These are phyloP conservation scores for Daldinia sp. DNA, from an alignment of 2,329 filamentous ascomycete genomes.

Conservation along the genomic window DNA sequence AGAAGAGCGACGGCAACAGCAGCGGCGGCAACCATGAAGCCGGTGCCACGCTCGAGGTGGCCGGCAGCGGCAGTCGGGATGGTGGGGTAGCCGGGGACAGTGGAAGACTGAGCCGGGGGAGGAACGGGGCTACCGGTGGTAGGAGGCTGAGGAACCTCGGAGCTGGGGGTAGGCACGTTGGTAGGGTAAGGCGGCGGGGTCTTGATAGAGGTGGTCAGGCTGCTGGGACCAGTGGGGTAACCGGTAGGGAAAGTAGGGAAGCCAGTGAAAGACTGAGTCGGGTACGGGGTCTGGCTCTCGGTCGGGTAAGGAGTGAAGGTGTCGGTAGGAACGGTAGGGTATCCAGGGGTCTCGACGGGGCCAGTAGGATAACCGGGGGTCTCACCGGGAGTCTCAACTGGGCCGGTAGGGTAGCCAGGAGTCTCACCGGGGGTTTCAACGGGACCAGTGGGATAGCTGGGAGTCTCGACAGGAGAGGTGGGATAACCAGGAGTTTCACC, in stretches of 20 bases:
- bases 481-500: not conserved
- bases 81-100: conserved; percentile 25
- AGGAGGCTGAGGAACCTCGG: conserved; percentile 8
- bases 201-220: conserved; percentile 25
- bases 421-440: not conserved
- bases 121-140: conserved; percentile 26
- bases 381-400: not conserved
- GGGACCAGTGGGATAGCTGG: conserved; percentile 14
- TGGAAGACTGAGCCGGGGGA: conserved; percentile 19
- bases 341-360: not conserved
- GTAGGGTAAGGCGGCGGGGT: conserved; percentile 11
- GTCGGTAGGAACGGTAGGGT: not conserved
- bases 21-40: conserved; percentile 31
- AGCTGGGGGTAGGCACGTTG: conserved; percentile 6
- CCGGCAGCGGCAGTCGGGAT: conserved; percentile 44
- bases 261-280: not conserved
- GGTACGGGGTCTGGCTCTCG: conserved; percentile 1
- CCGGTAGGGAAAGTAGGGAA: conserved; percentile 15
- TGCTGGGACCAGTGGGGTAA: conserved; percentile 16
- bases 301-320: conserved; percentile 11
- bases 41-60: conserved; percentile 38
- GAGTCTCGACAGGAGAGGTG: not conserved
- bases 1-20: conserved; percentile 36
- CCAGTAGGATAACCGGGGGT: not conserved
- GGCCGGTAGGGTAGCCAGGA: not conserved